phyloP scores from a whole-genome alignment of 2,329 filamentous ascomycete species.

The Verticillium albo-atrum region DNA sequence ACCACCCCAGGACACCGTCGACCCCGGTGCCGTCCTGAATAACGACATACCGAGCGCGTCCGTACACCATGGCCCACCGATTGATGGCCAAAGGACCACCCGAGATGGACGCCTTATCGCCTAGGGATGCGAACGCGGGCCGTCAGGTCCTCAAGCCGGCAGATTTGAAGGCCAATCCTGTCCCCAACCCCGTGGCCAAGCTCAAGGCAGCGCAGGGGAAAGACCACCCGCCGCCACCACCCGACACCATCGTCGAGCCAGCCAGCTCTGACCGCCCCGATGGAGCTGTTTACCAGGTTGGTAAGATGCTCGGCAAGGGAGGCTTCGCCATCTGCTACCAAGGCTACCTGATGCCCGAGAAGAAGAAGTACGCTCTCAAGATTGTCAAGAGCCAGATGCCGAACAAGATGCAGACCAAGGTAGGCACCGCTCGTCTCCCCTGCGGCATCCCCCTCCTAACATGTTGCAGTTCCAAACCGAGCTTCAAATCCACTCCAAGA shows the following conservation, averaged over 20 bases:
- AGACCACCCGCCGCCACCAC: slow-evolving; percentile 63
- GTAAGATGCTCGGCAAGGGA: slow-evolving; percentile 71
- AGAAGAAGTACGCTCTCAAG: slow-evolving; percentile 70
- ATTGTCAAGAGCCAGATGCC: slow-evolving; percentile 83
- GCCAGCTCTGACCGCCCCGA: slow-evolving; percentile 64
- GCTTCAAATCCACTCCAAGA: slow-evolving; percentile 96
- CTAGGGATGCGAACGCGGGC: slow-evolving; percentile 60
- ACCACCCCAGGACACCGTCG: neutral
- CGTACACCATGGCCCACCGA: slow-evolving; percentile 38
- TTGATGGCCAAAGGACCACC: slow-evolving; percentile 44
- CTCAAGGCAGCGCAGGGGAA: slow-evolving; percentile 58
- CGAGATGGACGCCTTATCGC: slow-evolving; percentile 61
- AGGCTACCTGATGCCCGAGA: slow-evolving; percentile 61
- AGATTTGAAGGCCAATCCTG: slow-evolving; percentile 45
- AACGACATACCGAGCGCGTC: neutral
- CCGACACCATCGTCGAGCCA: slow-evolving; percentile 54
- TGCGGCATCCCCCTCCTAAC: slow-evolving; percentile 1
- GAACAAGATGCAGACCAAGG: slow-evolving; percentile 80
- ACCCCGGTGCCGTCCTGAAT: neutral
- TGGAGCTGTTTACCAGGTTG: slow-evolving; percentile 70
- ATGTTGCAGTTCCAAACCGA: slow-evolving; percentile 64
- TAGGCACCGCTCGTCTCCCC: slow-evolving; percentile 25
- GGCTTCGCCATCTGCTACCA: slow-evolving; percentile 81
- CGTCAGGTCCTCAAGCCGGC: slow-evolving; percentile 39
- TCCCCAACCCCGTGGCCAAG: slow-evolving; percentile 35